Conservation (phyloP, 1,284 basidiomycete genomes). For the Mycocalia duriaeana region DNA sequence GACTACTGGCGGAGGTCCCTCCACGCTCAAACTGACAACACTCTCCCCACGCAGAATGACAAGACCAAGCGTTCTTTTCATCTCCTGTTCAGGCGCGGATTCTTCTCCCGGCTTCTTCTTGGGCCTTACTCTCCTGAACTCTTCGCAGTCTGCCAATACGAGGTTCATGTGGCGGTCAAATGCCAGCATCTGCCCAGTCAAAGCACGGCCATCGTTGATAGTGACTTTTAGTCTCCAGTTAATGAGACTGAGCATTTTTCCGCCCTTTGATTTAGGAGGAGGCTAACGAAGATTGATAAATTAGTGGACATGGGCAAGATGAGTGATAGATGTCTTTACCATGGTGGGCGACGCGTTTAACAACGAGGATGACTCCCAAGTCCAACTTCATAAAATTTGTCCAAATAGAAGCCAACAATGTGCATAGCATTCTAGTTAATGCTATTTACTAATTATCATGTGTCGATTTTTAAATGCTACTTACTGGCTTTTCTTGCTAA, state of each 20-base stretch:
- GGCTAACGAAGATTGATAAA: slow-evolving; percentile 41
- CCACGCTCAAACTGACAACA: slow-evolving; percentile 91
- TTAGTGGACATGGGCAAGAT: neutral
- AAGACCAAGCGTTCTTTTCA: slow-evolving; percentile 93
- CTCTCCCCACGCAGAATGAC: slow-evolving; percentile 96
- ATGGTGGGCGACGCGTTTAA: slow-evolving; percentile 45
- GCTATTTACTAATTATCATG: too few relatives aligned
- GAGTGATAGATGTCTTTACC: slow-evolving; percentile 35
- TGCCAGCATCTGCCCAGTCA: slow-evolving; percentile 98
- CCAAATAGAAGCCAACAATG: slow-evolving; percentile 21
- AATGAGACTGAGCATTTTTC: slow-evolving; percentile 96
- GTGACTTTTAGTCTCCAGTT: slow-evolving; percentile 98
- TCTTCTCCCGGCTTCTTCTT: slow-evolving; percentile 83
- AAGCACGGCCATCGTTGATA: slow-evolving; percentile 93
- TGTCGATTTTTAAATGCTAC: too few relatives aligned
- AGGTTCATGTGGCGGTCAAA: slow-evolving; percentile 99
- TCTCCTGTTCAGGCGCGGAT: slow-evolving; percentile 83
- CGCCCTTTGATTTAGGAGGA: slow-evolving; percentile 93
- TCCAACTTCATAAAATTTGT: slow-evolving; percentile 14
- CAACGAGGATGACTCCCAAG: slow-evolving; percentile 15
- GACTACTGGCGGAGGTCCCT: slow-evolving; percentile 91
- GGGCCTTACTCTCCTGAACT: slow-evolving; percentile 84
- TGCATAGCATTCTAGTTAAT: too few relatives aligned
- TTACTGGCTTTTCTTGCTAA: too few relatives aligned
- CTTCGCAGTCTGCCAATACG: slow-evolving; percentile 95